phyloP scores from a whole-genome alignment of 2,329 filamentous ascomycete species.

The Fusarium pilosicola region DNA sequence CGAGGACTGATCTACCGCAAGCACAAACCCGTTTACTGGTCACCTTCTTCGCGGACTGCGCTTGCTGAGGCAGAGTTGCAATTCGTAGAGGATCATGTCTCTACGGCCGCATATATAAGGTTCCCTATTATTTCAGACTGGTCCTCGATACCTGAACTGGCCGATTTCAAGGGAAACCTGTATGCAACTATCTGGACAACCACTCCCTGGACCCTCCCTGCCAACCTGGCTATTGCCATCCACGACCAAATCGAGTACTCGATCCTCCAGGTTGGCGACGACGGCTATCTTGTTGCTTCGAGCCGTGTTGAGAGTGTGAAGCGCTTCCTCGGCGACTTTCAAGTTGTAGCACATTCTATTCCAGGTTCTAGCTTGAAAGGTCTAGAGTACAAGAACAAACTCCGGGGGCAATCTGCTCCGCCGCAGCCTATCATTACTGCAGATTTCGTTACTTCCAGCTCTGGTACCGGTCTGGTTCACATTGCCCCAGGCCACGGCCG shows the following conservation, averaged over 20 bases:
- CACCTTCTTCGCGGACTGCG: slow-evolving; percentile 79
- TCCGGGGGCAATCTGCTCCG: slow-evolving; percentile 67
- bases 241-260: slow-evolving; percentile 79
- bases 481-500: slow-evolving; percentile 94
- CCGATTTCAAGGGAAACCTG: slow-evolving; percentile 60
- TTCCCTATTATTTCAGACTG: slow-evolving; percentile 71
- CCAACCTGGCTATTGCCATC: slow-evolving; percentile 89
- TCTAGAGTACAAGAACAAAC: slow-evolving; percentile 75
- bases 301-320: slow-evolving; percentile 72
- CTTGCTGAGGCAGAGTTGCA: slow-evolving; percentile 87
- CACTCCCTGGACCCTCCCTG: slow-evolving; percentile 95
- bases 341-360: slow-evolving; percentile 66
- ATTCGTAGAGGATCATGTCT: slow-evolving; percentile 79
- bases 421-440: slow-evolving; percentile 80
- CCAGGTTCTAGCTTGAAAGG: slow-evolving; percentile 72
- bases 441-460: slow-evolving; percentile 87
- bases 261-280: slow-evolving; percentile 66
- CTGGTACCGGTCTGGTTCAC: slow-evolving; percentile 96
- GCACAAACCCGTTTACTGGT: slow-evolving; percentile 89
- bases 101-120: slow-evolving; percentile 79
- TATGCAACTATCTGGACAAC: slow-evolving; percentile 98
- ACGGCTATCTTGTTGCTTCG: slow-evolving; percentile 77
- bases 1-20: slow-evolving; percentile 79
- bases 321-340: slow-evolving; percentile 61
- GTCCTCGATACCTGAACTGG: slow-evolving; percentile 48